Evolutionary conservation across 2,329 filamentous ascomycete species (phyloP).

Genomic region (Coleophoma crateriformis): DNA sequence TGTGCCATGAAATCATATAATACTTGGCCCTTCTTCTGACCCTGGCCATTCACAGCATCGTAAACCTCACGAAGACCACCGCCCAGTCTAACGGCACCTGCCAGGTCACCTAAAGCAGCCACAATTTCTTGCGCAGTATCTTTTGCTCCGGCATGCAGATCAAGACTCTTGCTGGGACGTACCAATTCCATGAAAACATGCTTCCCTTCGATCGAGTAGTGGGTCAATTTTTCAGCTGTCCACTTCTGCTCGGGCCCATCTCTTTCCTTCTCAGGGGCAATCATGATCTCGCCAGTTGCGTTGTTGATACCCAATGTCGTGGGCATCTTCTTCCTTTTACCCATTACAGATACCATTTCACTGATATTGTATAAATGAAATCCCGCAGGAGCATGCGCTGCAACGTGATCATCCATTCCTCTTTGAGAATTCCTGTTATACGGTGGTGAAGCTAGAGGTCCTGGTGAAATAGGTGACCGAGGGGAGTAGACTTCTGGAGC

Average conservation of each 20-base stretch:
- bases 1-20: conserved; percentile 97
- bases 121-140: conserved; percentile 96
- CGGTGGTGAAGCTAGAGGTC: conserved; percentile 42
- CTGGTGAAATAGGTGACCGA: conserved; percentile 36
- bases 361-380: conserved; percentile 97
- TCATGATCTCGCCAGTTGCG: conserved; percentile 80
- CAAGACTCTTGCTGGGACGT: conserved; percentile 85
- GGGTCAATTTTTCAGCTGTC: conserved; percentile 91
- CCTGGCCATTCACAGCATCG: conserved; percentile 64
- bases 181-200: conserved; percentile 95
- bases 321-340: conserved; percentile 96
- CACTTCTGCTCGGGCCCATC: conserved; percentile 88
- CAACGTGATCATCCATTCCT: conserved; percentile 39
- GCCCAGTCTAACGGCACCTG: conserved; percentile 71
- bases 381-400: conserved; percentile 59
- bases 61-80: conserved; percentile 82
- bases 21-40: conserved; percentile 78
- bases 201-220: conserved; percentile 96
- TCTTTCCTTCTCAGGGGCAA: conserved; percentile 77
- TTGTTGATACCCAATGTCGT: conserved; percentile 95
- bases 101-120: conserved; percentile 77
- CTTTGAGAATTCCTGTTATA: conserved; percentile 40
- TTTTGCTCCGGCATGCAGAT: conserved; percentile 96
- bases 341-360: conserved; percentile 95
- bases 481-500: conserved; percentile 27